Evolutionary conservation across 1,139 yeast genomes (phyloP).

Genomic region (Yarrowia galli): DNA sequence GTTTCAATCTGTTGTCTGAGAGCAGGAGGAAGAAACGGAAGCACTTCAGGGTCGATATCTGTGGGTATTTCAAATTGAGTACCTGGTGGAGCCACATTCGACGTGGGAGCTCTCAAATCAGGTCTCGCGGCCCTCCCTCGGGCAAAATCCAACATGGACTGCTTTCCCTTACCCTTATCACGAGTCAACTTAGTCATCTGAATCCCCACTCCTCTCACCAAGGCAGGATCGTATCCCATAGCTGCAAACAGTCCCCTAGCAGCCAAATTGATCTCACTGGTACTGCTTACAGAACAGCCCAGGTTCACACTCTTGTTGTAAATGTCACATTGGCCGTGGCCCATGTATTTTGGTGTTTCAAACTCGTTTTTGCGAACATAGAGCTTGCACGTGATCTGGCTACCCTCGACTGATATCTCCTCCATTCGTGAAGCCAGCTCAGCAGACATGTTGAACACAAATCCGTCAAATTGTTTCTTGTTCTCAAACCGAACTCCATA

Average conservation of each 20-base stretch:
- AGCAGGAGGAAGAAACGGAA: constrained; percentile 14
- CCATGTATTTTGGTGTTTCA: constrained; percentile 67
- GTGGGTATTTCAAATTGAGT: constrained; percentile 19
- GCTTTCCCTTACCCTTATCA: constrained; percentile 38
- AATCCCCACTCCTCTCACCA: constrained; percentile 80
- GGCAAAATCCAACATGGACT: constrained; percentile 10
- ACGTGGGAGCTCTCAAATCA: background rate
- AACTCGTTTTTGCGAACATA: constrained; percentile 51
- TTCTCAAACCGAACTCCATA: constrained; percentile 84
- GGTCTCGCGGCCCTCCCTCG: background rate
- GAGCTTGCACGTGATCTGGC: constrained; percentile 66
- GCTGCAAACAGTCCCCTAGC: constrained; percentile 63
- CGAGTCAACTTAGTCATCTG: constrained; percentile 62
- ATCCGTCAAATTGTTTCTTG: constrained; percentile 66
- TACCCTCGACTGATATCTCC: constrained; percentile 60
- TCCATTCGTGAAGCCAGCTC: constrained; percentile 66
- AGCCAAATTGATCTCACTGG: constrained; percentile 61
- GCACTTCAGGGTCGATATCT: constrained; percentile 22
- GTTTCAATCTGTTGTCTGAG: constrained; percentile 16
- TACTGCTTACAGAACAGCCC: constrained; percentile 70
- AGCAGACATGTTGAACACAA: constrained; percentile 62
- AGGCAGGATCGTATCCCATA: constrained; percentile 67
- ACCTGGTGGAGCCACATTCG: background rate
- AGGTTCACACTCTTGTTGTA: constrained; percentile 64
- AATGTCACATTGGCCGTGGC: constrained; percentile 81